phyloP scores from a whole-genome alignment of 192 early-diverging fungal species.

The Cladochytrium replicatum region DNA sequence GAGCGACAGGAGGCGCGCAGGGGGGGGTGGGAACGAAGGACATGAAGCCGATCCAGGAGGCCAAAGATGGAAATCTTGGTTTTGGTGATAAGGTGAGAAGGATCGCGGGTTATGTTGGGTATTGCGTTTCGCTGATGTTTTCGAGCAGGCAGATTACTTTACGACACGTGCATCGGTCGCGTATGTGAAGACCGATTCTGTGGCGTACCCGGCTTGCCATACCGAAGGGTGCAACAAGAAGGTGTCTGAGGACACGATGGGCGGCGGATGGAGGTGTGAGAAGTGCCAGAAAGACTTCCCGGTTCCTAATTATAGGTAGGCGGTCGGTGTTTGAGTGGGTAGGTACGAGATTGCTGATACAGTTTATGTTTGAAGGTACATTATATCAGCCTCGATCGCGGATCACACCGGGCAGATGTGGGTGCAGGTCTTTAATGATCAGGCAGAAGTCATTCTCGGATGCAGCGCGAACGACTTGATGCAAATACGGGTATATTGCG shows the following conservation, averaged over 20 bases:
- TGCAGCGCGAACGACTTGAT: conserved; percentile 58
- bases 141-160: conserved; percentile 61
- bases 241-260: conserved; percentile 55
- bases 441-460: conserved; percentile 57
- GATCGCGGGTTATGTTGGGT: conserved; percentile 5
- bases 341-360: too few species aligned
- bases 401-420: conserved; percentile 76
- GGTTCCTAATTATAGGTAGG: conserved; percentile 64
- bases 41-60: conserved; percentile 55
- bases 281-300: conserved; percentile 67
- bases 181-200: conserved; percentile 60
- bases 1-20: conserved; percentile 11
- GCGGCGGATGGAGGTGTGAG: conserved; percentile 77
- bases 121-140: conserved; percentile 14
- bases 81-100: conserved; percentile 50
- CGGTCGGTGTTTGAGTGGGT: neutral
- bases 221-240: conserved; percentile 78
- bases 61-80: conserved; percentile 63
- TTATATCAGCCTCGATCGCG: conserved; percentile 55
- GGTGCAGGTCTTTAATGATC: conserved; percentile 82
- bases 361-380: conserved; percentile 34
- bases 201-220: conserved; percentile 82
- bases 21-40: conserved; percentile 21
- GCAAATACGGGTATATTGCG: conserved; percentile 35
- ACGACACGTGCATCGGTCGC: conserved; percentile 56